Evolutionary conservation across 345 rosid species (phyloP).

Genomic region (Eutrema heterophyllum): DNA sequence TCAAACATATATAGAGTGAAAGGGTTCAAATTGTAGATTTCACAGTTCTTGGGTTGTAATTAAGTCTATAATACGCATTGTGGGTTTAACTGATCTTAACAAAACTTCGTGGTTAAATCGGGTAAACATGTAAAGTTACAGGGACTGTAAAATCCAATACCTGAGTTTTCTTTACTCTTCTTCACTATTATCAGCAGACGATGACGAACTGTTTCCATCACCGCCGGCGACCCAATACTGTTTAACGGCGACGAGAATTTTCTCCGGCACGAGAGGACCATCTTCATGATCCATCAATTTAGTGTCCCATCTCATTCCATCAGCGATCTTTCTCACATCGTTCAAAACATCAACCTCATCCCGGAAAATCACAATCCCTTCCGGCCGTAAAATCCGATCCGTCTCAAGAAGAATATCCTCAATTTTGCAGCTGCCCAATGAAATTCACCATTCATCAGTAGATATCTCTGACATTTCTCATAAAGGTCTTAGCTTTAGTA

Average conservation of each 20-base stretch:
- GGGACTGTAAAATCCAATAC: slow-evolving; percentile 14
- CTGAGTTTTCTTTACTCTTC: slow-evolving; percentile 22
- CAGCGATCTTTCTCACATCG: slow-evolving; percentile 57
- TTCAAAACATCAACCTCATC: slow-evolving; percentile 81
- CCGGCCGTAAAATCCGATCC: slow-evolving; percentile 89
- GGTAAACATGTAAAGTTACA: background rate
- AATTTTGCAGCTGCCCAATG: slow-evolving; percentile 51
- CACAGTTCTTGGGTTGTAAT: background rate
- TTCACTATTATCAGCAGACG: slow-evolving; percentile 17
- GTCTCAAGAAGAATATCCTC: slow-evolving; percentile 91
- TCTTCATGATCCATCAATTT: slow-evolving; percentile 93
- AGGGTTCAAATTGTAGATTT: background rate
- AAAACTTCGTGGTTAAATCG: slow-evolving; percentile 2
- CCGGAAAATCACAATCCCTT: slow-evolving; percentile 73
- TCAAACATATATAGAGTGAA: too few relatives aligned
- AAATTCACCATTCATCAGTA: slow-evolving; percentile 12
- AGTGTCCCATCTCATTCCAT: slow-evolving; percentile 93
- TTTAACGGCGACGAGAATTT: slow-evolving; percentile 68
- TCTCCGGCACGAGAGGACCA: slow-evolving; percentile 88
- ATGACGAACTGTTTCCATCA: slow-evolving; percentile 49
- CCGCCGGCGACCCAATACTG: slow-evolving; percentile 82
- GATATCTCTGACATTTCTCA: background rate
- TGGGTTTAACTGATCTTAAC: background rate
- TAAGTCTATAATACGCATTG: background rate
- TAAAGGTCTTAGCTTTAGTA: too few relatives aligned